A percentile compares a stretch with the other conserved stretches of the same genome.
Evolutionary conservation across 495 filamentous ascomycete species (phyloP).

Genomic region (Trichoderma gamsii): DNA sequence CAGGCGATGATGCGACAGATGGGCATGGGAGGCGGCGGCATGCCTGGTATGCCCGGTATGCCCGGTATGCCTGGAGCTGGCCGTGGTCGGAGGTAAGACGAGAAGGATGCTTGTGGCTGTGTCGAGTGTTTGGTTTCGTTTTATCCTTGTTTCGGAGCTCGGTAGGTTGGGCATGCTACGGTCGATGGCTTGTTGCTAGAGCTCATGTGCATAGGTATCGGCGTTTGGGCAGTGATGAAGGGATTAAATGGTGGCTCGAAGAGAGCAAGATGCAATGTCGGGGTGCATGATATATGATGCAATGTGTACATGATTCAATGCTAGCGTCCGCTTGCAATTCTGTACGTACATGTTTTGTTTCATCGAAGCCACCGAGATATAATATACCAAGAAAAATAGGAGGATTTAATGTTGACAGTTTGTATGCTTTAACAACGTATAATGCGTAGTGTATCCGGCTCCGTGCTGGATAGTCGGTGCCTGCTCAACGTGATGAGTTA

Average conservation of each 20-base stretch:
- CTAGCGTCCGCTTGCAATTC: too few relatives aligned
- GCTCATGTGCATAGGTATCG: conserved; percentile 14
- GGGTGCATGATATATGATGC: too few relatives aligned
- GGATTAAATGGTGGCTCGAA: background rate
- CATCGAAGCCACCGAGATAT: too few relatives aligned
- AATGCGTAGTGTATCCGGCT: too few relatives aligned
- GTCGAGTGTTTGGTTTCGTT: background rate
- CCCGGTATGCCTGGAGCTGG: conserved; percentile 19
- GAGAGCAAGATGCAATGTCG: background rate
- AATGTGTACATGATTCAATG: background rate
- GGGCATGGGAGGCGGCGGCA: conserved; percentile 57
- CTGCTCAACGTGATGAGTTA: too few relatives aligned
- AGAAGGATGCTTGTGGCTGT: background rate
- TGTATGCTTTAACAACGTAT: too few relatives aligned
- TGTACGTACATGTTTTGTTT: too few relatives aligned
- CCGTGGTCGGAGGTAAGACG: conserved; percentile 11
- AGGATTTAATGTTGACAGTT: too few relatives aligned
- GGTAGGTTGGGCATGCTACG: background rate
- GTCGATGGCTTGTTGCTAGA: conserved; percentile 8
- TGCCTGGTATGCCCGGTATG: conserved; percentile 37
- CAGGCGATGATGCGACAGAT: conserved; percentile 82
- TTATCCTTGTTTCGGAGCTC: conserved; percentile 9
- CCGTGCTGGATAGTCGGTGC: too few relatives aligned
- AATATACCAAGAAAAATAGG: too few relatives aligned
- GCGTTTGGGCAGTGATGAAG: conserved; percentile 15